Percentiles rank a stretch among this genome's conserved stretches.
phyloP scores from a whole-genome alignment of 2,329 filamentous ascomycete genomes.

The Phaeosphaeria sp. region DNA sequence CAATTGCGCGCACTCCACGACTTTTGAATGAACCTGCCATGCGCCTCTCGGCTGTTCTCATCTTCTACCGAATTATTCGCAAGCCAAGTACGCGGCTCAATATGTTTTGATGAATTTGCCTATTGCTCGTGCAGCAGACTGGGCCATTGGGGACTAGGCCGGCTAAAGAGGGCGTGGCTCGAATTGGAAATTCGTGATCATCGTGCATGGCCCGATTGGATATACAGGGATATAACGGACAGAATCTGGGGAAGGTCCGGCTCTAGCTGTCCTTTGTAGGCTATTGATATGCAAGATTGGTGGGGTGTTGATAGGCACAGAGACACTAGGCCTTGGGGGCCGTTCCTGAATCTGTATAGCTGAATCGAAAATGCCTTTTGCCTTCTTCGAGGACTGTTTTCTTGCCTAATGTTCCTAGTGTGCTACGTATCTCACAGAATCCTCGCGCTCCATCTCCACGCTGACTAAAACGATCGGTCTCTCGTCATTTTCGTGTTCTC shows the following conservation, averaged over 20 bases:
- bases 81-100: conserved; percentile 16
- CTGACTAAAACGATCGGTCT: no score
- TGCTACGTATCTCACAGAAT: no score
- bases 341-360: neutral
- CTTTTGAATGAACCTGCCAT: conserved; percentile 9
- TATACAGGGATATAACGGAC: neutral
- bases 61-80: conserved; percentile 1
- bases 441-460: no score
- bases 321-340: neutral
- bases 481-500: no score
- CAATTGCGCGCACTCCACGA: neutral
- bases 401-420: no score
- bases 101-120: conserved; percentile 16
- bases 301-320: neutral
- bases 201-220: neutral
- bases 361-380: neutral
- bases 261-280: neutral
- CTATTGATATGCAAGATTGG: neutral
- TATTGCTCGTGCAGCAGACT: conserved; percentile 6
- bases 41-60: conserved; percentile 9
- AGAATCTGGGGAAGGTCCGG: conserved; percentile 1
- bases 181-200: conserved; percentile 1
- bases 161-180: conserved; percentile 11
- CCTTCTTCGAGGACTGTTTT: no score
- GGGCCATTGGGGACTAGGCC: conserved; percentile 8